These are phyloP conservation scores for Melaleuca alternifolia DNA, from an alignment of 345 rosid species.

Conservation along the genomic window DNA sequence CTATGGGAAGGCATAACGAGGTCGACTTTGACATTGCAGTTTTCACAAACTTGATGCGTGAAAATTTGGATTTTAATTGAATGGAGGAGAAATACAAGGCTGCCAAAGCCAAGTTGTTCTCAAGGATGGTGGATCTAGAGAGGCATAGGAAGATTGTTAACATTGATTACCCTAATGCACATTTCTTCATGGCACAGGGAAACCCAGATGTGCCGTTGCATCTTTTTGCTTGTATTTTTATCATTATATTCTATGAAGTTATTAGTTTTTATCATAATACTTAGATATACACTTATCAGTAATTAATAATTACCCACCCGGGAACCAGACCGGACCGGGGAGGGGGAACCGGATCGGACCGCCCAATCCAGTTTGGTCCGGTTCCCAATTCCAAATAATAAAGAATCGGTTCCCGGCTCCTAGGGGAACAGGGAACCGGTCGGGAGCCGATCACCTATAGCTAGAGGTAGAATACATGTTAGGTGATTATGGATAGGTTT, in stretches of 20 bases:
- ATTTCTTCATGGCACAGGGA: slow-evolving; percentile 64
- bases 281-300: too few relatives aligned
- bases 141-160: slow-evolving; percentile 91
- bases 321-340: too few relatives aligned
- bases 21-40: slow-evolving; percentile 89
- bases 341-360: too few relatives aligned
- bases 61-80: slow-evolving; percentile 47
- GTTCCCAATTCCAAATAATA: too few relatives aligned
- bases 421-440: too few relatives aligned
- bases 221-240: background rate
- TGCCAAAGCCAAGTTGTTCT: slow-evolving; percentile 74
- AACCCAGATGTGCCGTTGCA: slow-evolving; percentile 6
- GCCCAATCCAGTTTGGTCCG: too few relatives aligned
- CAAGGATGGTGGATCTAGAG: slow-evolving; percentile 82
- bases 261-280: background rate
- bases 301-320: too few relatives aligned
- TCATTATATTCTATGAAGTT: background rate
- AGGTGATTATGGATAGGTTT: too few relatives aligned
- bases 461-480: too few relatives aligned
- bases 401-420: too few relatives aligned
- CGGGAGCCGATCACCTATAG: too few relatives aligned
- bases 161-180: slow-evolving; percentile 74
- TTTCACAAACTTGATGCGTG: slow-evolving; percentile 58
- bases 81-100: slow-evolving; percentile 74
- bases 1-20: slow-evolving; percentile 61